Percentiles rank a stretch among this genome's conserved stretches.
These are phyloP conservation scores for Malus fusca DNA, from an alignment of 306 rosid genomes.

Conservation along the genomic window DNA sequence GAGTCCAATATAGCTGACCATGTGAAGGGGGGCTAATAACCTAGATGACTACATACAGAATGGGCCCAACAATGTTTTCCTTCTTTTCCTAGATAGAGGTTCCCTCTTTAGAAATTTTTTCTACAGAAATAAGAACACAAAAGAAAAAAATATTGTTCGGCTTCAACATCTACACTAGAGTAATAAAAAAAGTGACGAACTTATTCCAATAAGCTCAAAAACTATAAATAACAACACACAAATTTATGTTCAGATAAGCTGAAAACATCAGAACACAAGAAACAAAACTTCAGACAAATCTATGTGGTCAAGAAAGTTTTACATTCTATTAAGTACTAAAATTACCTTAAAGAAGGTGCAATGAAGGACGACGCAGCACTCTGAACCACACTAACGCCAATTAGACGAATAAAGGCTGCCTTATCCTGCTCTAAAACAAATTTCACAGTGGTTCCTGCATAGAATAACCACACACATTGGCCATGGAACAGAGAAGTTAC, in stretches of 20 bases:
- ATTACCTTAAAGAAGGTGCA: slow-evolving; percentile 86
- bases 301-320: neutral
- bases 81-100: neutral
- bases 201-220: neutral
- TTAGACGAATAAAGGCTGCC: slow-evolving; percentile 55
- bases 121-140: neutral
- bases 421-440: slow-evolving; percentile 84
- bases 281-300: neutral
- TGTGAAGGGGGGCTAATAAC: neutral
- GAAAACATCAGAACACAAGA: neutral
- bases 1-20: neutral
- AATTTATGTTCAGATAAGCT: neutral
- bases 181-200: neutral
- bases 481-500: neutral
- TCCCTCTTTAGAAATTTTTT: neutral
- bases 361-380: slow-evolving; percentile 77
- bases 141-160: neutral
- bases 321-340: slow-evolving; percentile 2
- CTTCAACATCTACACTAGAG: neutral
- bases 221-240: neutral
- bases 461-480: slow-evolving; percentile 16
- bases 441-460: slow-evolving; percentile 85
- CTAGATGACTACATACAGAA: neutral
- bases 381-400: slow-evolving; percentile 71
- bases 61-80: neutral